Conservation (phyloP, 805 yeast species). For the Wickerhamiella musiphila region DNA sequence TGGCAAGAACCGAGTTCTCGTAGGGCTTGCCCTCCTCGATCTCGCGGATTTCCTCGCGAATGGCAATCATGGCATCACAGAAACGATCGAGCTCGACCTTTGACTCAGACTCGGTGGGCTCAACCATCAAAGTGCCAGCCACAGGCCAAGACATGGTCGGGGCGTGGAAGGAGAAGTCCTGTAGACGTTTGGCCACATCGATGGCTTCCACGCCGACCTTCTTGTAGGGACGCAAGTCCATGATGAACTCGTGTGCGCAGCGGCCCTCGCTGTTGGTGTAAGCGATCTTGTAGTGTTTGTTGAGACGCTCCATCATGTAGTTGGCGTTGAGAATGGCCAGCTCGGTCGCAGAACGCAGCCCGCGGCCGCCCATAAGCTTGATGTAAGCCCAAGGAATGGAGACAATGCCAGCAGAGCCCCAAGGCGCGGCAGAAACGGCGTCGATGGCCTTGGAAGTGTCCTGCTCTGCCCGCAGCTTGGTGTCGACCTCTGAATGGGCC, state of each 20-base stretch:
- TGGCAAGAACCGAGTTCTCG: slow-evolving; percentile 43
- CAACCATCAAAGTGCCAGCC: slow-evolving; percentile 93
- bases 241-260: slow-evolving; percentile 93
- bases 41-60: slow-evolving; percentile 64
- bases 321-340: slow-evolving; percentile 91
- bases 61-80: slow-evolving; percentile 69
- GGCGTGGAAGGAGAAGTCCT: slow-evolving; percentile 97
- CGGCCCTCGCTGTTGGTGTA: slow-evolving; percentile 51
- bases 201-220: slow-evolving; percentile 73
- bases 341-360: slow-evolving; percentile 71
- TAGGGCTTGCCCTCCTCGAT: slow-evolving; percentile 53
- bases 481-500: slow-evolving; percentile 42
- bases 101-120: slow-evolving; percentile 93
- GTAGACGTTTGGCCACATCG: slow-evolving; percentile 90
- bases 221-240: slow-evolving; percentile 78
- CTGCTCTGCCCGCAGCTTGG: slow-evolving; percentile 26
- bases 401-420: slow-evolving; percentile 83
- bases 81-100: slow-evolving; percentile 78
- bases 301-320: slow-evolving; percentile 74
- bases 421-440: slow-evolving; percentile 85
- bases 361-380: slow-evolving; percentile 77
- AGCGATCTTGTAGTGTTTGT: slow-evolving; percentile 54
- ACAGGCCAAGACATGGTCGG: slow-evolving; percentile 99
- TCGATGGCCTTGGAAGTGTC: slow-evolving; percentile 33
- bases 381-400: slow-evolving; percentile 92